Percentiles rank a stretch among this genome's conserved stretches.
phyloP scores from a whole-genome alignment of 441 rosid species.

The Viola pubescens region DNA sequence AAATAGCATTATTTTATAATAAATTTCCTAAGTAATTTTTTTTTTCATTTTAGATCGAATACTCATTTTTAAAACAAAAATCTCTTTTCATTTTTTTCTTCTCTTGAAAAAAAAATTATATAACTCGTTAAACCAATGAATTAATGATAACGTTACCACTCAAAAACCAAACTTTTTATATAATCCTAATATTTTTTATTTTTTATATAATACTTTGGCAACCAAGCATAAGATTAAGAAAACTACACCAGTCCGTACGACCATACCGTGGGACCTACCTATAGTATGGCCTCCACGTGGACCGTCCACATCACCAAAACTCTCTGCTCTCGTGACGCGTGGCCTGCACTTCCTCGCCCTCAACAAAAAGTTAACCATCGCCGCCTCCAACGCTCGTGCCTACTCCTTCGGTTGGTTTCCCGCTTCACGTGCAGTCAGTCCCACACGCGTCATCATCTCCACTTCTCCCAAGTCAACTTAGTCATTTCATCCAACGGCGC shows the following conservation, averaged over 20 bases:
- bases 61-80: too few species aligned
- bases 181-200: too few species aligned
- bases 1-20: too few species aligned
- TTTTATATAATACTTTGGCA: too few species aligned
- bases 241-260: not conserved
- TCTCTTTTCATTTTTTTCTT: too few species aligned
- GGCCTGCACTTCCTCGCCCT: slow-evolving; percentile 1
- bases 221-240: too few species aligned
- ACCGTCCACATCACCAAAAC: slow-evolving; percentile 4
- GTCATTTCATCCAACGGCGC: slow-evolving; percentile 31
- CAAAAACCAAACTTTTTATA: too few species aligned
- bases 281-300: slow-evolving; percentile 18
- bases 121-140: too few species aligned
- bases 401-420: slow-evolving; percentile 4
- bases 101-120: too few species aligned
- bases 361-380: not conserved
- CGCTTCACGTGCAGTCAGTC: slow-evolving; percentile 26
- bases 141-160: too few species aligned
- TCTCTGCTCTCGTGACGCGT: slow-evolving; percentile 25
- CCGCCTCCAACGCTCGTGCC: slow-evolving; percentile 28
- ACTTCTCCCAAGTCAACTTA: slow-evolving; percentile 10
- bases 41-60: too few species aligned
- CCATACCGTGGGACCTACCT: slow-evolving; percentile 11
- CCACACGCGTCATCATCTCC: slow-evolving; percentile 29
- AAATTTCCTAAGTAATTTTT: too few species aligned